Percentiles rank a stretch among this genome's conserved stretches.
phyloP scores from a whole-genome alignment of 2,329 filamentous ascomycete species.

The Colletotrichum sojae region DNA sequence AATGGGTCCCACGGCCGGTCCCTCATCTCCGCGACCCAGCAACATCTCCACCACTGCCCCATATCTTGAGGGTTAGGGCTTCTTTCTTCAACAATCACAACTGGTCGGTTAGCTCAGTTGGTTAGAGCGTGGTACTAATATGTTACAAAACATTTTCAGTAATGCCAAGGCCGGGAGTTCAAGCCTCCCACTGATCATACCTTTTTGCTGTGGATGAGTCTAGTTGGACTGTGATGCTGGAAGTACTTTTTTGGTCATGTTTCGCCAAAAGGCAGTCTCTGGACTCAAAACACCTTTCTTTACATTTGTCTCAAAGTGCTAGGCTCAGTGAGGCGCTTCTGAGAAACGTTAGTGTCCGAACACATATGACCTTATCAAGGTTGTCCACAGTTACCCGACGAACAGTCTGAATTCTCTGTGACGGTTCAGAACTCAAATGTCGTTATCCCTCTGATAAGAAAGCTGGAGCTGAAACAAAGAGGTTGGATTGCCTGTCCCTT shows the following conservation, averaged over 20 bases:
- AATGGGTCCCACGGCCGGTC: not conserved
- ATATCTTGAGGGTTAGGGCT: not conserved
- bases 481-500: too few relatives aligned
- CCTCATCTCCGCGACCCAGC: not conserved
- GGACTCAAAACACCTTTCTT: too few relatives aligned
- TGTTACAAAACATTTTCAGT: constrained; percentile 28
- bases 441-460: too few relatives aligned
- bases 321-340: too few relatives aligned
- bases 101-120: constrained; percentile 40
- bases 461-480: too few relatives aligned
- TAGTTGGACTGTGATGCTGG: not conserved
- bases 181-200: constrained; percentile 39
- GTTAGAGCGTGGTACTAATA: constrained; percentile 42
- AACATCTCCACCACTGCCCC: constrained; percentile 21
- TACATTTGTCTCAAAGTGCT: too few relatives aligned
- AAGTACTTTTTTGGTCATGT: not conserved
- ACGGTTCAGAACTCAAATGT: too few relatives aligned
- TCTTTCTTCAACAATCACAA: rapidly evolving
- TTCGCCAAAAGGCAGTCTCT: not conserved
- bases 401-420: too few relatives aligned
- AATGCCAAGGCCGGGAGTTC: constrained; percentile 41
- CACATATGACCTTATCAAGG: too few relatives aligned
- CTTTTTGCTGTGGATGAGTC: not conserved
- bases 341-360: too few relatives aligned
- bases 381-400: too few relatives aligned